phyloP scores from a whole-genome alignment of 129 eudicot genomes.

The Ambrosia trifida region DNA sequence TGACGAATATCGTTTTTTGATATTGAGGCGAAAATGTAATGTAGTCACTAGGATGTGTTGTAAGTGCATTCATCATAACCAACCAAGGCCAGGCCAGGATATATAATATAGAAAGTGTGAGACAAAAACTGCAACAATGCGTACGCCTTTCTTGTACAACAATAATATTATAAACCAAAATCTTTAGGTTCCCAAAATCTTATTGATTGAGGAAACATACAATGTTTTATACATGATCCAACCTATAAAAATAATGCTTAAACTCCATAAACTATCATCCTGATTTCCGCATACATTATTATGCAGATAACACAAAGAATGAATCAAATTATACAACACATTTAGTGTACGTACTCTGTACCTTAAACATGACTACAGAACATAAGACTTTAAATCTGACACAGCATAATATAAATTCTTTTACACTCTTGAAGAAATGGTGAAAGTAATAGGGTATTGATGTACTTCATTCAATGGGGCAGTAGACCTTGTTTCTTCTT shows the following conservation, averaged over 20 bases:
- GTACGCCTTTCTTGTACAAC: neutral
- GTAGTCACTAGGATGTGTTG: too few species aligned
- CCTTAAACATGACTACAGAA: conserved; percentile 21
- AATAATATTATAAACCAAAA: neutral
- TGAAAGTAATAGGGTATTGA: conserved; percentile 37
- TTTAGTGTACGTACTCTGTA: conserved; percentile 19
- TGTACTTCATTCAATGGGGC: conserved; percentile 32
- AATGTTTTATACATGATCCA: neutral
- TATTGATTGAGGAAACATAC: neutral
- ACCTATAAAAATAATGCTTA: conserved; percentile 11
- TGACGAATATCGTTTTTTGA: too few species aligned
- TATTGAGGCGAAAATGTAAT: too few species aligned
- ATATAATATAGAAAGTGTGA: neutral
- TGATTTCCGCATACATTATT: conserved; percentile 9
- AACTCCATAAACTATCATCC: conserved; percentile 7
- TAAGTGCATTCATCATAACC: neutral
- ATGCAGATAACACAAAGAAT: conserved; percentile 28
- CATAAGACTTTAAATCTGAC: conserved; percentile 12
- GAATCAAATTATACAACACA: conserved; percentile 21
- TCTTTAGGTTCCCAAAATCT: neutral
- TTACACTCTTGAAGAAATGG: conserved; percentile 47
- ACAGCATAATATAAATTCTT: neutral
- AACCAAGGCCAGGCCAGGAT: neutral
- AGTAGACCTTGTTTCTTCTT: conserved; percentile 16
- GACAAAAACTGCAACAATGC: neutral